Base-by-base conservation (phyloP, 1,284 basidiomycete genomes). In the Pisolithus thermaeus region DNA sequence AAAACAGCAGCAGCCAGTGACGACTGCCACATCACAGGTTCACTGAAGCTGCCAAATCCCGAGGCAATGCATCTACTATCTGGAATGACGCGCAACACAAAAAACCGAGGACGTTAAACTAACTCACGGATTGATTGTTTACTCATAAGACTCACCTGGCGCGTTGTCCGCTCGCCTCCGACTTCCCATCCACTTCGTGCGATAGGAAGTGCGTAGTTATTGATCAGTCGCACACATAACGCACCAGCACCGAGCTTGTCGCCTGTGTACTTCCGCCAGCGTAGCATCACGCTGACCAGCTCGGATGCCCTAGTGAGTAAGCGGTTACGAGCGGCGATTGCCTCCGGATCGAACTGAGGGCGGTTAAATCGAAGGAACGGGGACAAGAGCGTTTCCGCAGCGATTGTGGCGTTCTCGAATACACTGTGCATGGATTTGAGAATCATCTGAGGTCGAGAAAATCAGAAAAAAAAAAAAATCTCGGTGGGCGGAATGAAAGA, bases 181-280 rank as follows among this genome's bases (percentile, higher is more conserved):
- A 90, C 87, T 32, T 92, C 88, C 94, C 94, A 97, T 5, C 87
- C 87, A 50, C 76, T 79, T 55, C 83, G 78, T 5, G 92, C 81
- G 18, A 91, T 74, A 1, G 81, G 81, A 44, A 88, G 59, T 46
- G 95, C 74, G 54, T 77, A 77, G 16, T 77, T 71, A n/a, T 76
- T 76, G 7, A 90, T 73, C 14, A 92, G 66, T 52, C 73, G 74
- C 16, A 71, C 75, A 14, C 83, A 75, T 41, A 91, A 67, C 53
- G 77, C 72, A 3, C 76, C 77, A 14, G 85, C 66, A 3, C 81
- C 77, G 55, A 79, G 79, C 44, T 78, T 76, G 54, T 86, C 84
- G 12, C 81, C 80, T 1, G 80, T 75, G 59, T 84, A 84, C 57
- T 87, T 85, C 49, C 87, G 73, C 91, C 92, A 96, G 47, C 77